Evolutionary conservation across 345 rosid species (phyloP).

Genomic region (Xanthoceras sorbifolium): DNA sequence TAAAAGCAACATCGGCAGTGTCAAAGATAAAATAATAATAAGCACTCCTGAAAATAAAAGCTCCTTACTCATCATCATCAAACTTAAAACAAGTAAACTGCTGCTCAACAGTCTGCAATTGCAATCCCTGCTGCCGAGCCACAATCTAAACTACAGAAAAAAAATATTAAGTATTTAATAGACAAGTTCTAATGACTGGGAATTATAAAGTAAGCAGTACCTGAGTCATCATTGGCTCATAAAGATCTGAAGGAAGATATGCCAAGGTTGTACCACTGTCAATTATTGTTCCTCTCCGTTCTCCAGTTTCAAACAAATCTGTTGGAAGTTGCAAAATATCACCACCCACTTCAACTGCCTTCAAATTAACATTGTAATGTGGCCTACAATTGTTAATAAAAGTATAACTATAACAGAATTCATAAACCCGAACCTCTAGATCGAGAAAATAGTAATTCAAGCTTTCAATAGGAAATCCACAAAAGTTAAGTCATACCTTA

Average conservation of each 20-base stretch:
- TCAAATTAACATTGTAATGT: slow-evolving; percentile 82
- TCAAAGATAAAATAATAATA: slow-evolving; percentile 7
- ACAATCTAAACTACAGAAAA: slow-evolving; percentile 48
- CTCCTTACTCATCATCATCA: slow-evolving; percentile 56
- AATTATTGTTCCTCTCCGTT: slow-evolving; percentile 60
- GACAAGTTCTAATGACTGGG: not conserved
- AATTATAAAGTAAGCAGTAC: slow-evolving; percentile 28
- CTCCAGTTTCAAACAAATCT: slow-evolving; percentile 46
- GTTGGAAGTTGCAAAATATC: slow-evolving; percentile 53
- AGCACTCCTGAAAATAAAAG: not conserved
- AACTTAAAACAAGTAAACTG: slow-evolving; percentile 69
- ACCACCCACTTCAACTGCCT: slow-evolving; percentile 70
- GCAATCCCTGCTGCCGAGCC: slow-evolving; percentile 51
- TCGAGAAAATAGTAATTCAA: slow-evolving; percentile 13
- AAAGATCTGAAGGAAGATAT: slow-evolving; percentile 65
- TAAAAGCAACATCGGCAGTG: not conserved
- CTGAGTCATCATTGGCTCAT: slow-evolving; percentile 50
- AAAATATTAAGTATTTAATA: not conserved
- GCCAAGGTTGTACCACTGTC: slow-evolving; percentile 98
- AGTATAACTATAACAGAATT: slow-evolving; percentile 20
- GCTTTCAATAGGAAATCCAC: not conserved
- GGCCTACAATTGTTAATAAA: slow-evolving; percentile 49
- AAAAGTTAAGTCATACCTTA: not conserved
- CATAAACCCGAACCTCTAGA: slow-evolving; percentile 14
- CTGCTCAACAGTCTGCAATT: slow-evolving; percentile 52